A percentile compares a stretch with the other conserved stretches of the same genome.
phyloP scores from a whole-genome alignment of 805 yeast genomes.

The Cyberlindnera japonica region DNA sequence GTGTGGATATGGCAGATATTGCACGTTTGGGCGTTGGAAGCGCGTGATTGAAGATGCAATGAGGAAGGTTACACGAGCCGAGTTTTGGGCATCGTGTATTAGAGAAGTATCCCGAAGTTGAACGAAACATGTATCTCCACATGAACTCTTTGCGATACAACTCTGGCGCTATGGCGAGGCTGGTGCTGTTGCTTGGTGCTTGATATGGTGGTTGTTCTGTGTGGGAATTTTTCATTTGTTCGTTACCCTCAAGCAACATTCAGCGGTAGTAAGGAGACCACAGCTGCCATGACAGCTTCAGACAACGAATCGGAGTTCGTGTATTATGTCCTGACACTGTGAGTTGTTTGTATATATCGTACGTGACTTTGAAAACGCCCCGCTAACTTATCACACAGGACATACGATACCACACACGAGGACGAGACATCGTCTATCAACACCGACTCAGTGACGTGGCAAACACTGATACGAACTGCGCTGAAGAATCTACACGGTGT shows the following conservation, averaged over 20 bases:
- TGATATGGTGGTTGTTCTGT: too few species aligned
- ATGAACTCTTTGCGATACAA: too few species aligned
- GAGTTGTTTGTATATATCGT: neutral
- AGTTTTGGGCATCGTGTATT: slow-evolving; percentile 29
- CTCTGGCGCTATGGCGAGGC: neutral
- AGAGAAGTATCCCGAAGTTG: slow-evolving; percentile 20
- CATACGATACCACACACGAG: slow-evolving; percentile 5
- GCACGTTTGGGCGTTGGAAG: neutral
- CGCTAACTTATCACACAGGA: slow-evolving; percentile 4
- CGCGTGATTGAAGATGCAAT: slow-evolving; percentile 31
- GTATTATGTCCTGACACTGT: slow-evolving; percentile 6
- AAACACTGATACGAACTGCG: slow-evolving; percentile 33
- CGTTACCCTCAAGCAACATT: neutral
- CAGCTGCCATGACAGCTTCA: neutral
- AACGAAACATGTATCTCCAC: slow-evolving; percentile 25
- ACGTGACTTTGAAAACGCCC: neutral
- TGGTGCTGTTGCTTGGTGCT: neutral
- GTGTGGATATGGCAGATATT: neutral
- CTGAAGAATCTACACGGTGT: slow-evolving; percentile 36
- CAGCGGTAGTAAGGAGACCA: neutral
- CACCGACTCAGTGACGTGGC: slow-evolving; percentile 34
- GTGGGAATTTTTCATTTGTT: neutral
- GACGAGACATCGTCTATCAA: slow-evolving; percentile 1
- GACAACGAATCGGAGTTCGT: neutral
- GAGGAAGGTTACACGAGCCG: slow-evolving; percentile 27